These are phyloP conservation scores for Thermothelomyces thermophilus DNA, from an alignment of 2,329 filamentous ascomycete genomes.

Conservation along the genomic window DNA sequence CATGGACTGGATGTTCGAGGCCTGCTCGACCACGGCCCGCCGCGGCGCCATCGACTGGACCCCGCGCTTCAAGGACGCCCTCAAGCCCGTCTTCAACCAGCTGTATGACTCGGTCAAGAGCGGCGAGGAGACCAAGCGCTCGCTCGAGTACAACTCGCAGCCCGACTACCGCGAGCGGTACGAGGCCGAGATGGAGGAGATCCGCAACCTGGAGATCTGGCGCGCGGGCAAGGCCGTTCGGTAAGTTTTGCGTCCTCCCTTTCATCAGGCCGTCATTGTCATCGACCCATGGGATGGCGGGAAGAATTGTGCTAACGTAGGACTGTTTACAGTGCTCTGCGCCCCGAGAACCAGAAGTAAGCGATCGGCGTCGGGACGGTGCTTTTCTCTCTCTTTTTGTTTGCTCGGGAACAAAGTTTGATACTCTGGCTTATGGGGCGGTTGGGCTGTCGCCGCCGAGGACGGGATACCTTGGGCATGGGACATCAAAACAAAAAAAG, in stretches of 20 bases:
- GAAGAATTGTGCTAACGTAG: conserved; percentile 4
- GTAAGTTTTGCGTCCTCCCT: conserved; percentile 43
- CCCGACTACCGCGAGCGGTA: conserved; percentile 94
- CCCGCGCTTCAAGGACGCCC: conserved; percentile 90
- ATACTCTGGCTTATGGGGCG: conserved; percentile 18
- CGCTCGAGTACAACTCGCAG: conserved; percentile 94
- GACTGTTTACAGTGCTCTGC: conserved; percentile 53
- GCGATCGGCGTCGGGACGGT: conserved; percentile 14
- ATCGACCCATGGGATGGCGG: too few relatives aligned
- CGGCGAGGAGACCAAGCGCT: conserved; percentile 91
- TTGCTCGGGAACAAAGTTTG: conserved; percentile 18
- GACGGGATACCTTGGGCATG: conserved; percentile 21
- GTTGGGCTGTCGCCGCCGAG: conserved; percentile 11
- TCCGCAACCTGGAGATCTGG: conserved; percentile 98
- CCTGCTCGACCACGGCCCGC: conserved; percentile 96
- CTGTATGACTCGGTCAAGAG: conserved; percentile 90
- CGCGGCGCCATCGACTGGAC: conserved; percentile 99
- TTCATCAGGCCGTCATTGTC: too few relatives aligned
- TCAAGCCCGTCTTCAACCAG: conserved; percentile 98
- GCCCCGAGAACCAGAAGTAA: conserved; percentile 82
- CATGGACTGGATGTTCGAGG: conserved; percentile 99
- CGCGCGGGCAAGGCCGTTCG: conserved; percentile 95
- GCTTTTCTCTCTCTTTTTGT: too few relatives aligned
- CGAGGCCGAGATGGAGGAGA: conserved; percentile 98
- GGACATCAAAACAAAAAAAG: conserved; percentile 18